Conservation (phyloP, 2,329 filamentous ascomycete genomes). For the Aspergillus flavus region DNA sequence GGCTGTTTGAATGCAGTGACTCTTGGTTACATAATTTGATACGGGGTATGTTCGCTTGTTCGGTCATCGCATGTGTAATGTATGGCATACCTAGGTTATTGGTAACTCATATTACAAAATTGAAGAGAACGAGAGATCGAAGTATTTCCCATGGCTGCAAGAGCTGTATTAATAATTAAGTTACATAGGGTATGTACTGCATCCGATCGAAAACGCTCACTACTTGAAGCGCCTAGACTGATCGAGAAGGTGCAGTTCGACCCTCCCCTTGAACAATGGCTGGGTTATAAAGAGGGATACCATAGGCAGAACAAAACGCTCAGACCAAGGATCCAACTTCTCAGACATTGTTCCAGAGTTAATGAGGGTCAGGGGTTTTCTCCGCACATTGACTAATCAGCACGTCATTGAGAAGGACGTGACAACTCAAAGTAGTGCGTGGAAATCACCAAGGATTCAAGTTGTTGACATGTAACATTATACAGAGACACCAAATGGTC, state of each 20-base stretch:
- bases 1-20: background rate
- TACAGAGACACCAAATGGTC: background rate
- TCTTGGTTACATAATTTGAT: background rate
- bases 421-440: slow-evolving; percentile 98
- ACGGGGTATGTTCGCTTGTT: background rate
- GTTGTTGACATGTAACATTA: background rate
- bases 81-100: background rate
- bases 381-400: slow-evolving; percentile 98
- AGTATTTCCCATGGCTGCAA: background rate
- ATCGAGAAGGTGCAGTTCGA: slow-evolving; percentile 29
- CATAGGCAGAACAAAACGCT: slow-evolving; percentile 38
- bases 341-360: slow-evolving; percentile 34
- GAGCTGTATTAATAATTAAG: slow-evolving; percentile 1
- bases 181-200: slow-evolving; percentile 28
- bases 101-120: background rate
- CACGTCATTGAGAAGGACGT: slow-evolving; percentile 77
- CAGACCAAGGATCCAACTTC: slow-evolving; percentile 25
- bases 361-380: slow-evolving; percentile 53
- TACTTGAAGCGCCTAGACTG: slow-evolving; percentile 21
- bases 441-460: background rate
- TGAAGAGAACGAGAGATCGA: background rate
- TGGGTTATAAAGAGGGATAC: slow-evolving; percentile 28
- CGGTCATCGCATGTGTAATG: background rate
- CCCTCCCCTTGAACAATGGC: slow-evolving; percentile 31
- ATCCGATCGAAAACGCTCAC: slow-evolving; percentile 33